Evolutionary conservation across 371 early-diverging fungal genomes (phyloP).

Genomic region (Capillidium rhysosporum): DNA sequence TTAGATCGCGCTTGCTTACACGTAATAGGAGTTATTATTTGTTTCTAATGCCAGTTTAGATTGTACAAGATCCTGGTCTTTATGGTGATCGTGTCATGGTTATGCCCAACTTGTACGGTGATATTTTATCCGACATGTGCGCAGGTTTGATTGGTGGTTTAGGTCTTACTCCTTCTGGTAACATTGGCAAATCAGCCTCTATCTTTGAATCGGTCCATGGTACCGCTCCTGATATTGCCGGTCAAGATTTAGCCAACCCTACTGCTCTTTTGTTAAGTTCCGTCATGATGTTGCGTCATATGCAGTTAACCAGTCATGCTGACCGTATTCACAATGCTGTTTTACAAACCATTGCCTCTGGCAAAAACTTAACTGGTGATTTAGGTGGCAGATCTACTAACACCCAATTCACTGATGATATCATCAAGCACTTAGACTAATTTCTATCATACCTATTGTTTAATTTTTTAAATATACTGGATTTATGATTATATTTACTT

Average conservation of each 20-base stretch:
- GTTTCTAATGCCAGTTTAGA: conserved; percentile 22
- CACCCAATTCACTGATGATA: conserved; percentile 77
- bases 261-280: conserved; percentile 83
- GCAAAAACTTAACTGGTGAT: conserved; percentile 78
- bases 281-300: conserved; percentile 96
- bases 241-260: conserved; percentile 75
- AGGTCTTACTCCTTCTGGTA: conserved; percentile 93
- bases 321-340: conserved; percentile 74
- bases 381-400: conserved; percentile 83
- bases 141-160: conserved; percentile 97
- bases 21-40: conserved; percentile 13
- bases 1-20: conserved; percentile 86
- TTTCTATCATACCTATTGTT: no score
- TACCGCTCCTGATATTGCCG: conserved; percentile 97
- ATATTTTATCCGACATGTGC: conserved; percentile 92
- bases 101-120: conserved; percentile 98
- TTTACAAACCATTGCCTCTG: conserved; percentile 84
- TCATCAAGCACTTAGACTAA: conserved; percentile 41
- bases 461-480: no score
- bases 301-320: conserved; percentile 62
- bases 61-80: conserved; percentile 81
- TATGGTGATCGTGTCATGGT: conserved; percentile 92
- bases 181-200: conserved; percentile 91
- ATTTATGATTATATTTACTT: no score
- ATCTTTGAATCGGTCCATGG: conserved; percentile 97